Percentiles rank a stretch among this genome's conserved stretches.
phyloP scores from a whole-genome alignment of 192 early-diverging fungal species.

The Lobosporangium transversale region DNA sequence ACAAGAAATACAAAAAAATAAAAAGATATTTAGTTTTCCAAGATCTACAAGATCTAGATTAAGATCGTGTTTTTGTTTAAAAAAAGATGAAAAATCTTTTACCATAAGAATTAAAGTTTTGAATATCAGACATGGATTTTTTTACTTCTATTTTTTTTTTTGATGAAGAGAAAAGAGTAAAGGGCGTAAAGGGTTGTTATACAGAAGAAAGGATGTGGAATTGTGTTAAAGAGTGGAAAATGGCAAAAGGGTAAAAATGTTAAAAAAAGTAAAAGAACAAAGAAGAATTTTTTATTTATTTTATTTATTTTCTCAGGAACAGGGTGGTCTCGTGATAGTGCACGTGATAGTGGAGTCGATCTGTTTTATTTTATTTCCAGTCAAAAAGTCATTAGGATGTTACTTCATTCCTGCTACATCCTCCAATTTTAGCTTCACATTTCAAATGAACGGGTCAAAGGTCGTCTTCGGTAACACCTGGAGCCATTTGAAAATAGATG shows the following conservation, averaged over 20 bases:
- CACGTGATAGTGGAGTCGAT: too few relatives aligned
- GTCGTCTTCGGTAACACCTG: constrained; percentile 58
- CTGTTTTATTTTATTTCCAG: too few relatives aligned
- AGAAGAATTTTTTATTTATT: background rate
- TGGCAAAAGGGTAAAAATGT: background rate
- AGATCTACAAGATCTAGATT: background rate
- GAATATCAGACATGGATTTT: constrained; percentile 41
- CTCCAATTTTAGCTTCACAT: background rate
- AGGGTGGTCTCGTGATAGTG: too few relatives aligned
- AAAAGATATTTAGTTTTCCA: constrained; percentile 4
- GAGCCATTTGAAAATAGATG: too few relatives aligned
- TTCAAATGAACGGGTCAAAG: constrained; percentile 51
- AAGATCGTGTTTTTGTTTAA: background rate
- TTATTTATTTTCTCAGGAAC: too few relatives aligned
- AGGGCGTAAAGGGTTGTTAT: background rate
- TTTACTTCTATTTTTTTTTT: too few relatives aligned
- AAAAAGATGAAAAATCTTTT: constrained; percentile 1
- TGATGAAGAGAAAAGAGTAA: too few relatives aligned
- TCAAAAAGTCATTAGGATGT: too few relatives aligned
- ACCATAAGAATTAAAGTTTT: constrained; percentile 58
- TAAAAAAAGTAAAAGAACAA: background rate
- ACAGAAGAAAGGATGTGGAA: background rate
- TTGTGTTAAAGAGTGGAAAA: background rate
- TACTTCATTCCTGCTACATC: too few relatives aligned
- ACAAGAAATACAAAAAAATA: background rate